Conservation (phyloP, 345 rosid genomes). For the Murraya koenigii region DNA sequence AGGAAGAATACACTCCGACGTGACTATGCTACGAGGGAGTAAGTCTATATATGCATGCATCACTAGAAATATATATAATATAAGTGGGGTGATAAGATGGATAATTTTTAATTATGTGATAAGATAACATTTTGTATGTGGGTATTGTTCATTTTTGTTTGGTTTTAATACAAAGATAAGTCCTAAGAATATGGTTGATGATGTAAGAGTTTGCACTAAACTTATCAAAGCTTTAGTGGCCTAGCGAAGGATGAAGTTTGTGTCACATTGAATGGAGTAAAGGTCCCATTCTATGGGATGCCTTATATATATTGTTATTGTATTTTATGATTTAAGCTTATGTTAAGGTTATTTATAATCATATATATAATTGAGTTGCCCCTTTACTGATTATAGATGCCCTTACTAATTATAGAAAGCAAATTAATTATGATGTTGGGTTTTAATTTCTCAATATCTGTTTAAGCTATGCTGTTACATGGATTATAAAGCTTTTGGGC, state of each 20-base stretch:
- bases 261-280: constrained; percentile 4
- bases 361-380: not conserved
- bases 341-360: not conserved
- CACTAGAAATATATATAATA: not conserved
- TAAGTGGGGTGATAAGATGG: constrained; percentile 24
- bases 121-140: constrained; percentile 31
- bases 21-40: constrained; percentile 1
- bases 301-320: not conserved
- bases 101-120: not conserved
- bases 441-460: not conserved
- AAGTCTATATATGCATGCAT: not conserved
- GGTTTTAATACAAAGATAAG: constrained; percentile 2
- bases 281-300: constrained; percentile 25
- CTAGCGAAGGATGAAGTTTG: constrained; percentile 6
- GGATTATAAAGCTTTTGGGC: not conserved
- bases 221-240: not conserved
- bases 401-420: constrained; percentile 19
- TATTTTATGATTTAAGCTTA: not conserved
- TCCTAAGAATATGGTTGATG: not conserved
- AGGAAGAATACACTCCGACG: constrained; percentile 3
- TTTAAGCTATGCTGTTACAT: not conserved
- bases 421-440: not conserved
- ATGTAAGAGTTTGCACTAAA: constrained; percentile 1
- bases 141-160: not conserved
- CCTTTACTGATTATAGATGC: constrained; percentile 13